Base-by-base conservation (phyloP, 1,139 yeast species). In the Candida glucosophila region DNA sequence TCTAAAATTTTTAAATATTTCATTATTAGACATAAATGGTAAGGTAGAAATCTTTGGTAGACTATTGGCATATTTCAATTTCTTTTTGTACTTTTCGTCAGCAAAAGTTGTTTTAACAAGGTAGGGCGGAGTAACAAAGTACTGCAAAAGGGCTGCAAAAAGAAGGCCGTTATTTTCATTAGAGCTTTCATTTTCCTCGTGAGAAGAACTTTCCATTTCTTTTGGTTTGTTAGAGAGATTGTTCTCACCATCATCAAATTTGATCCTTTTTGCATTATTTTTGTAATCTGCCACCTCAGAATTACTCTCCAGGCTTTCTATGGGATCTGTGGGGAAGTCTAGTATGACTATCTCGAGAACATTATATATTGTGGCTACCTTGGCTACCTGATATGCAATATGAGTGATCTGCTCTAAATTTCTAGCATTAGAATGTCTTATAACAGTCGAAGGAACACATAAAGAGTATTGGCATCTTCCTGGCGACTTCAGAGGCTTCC, bases 61-160 rank as follows among this genome's bases (percentile, higher is more conserved):
- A 37, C 68, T 73, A 22, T 62, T 58, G 1, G 95, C 95, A 37
- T 73, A 65, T 32, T 67, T 68, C 49, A 82, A 76, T 37, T 76
- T 67, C 27, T 60, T 55, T 31, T 64, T 62, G 35, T 43, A 47
- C 23, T 47, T 42, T 31, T 39, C 44, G 14, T 41, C 33, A 17
- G 47, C 44, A 52, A 86, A 81, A 6, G 78, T 64, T 1, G 77
- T 55, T 34, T 76, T 74, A 13, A 78, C 68, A 20, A 86, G 60
- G 44, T 86, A 83, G 25, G 88, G 82, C 1, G 96, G 96, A 0
- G 96, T 86, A 10, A 86, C 73, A 42, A 83, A 83, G 44, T 61
- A 86, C 46, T 85, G 95, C 28, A 86, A 57, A 27, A 86, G 58
- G 2, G 78, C 64, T 1, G 93, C 92, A 23, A 83, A 61, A 11